Evolutionary conservation across 108 stramenopile species (phyloP).

Genomic region (Cyclotella atomus): DNA sequence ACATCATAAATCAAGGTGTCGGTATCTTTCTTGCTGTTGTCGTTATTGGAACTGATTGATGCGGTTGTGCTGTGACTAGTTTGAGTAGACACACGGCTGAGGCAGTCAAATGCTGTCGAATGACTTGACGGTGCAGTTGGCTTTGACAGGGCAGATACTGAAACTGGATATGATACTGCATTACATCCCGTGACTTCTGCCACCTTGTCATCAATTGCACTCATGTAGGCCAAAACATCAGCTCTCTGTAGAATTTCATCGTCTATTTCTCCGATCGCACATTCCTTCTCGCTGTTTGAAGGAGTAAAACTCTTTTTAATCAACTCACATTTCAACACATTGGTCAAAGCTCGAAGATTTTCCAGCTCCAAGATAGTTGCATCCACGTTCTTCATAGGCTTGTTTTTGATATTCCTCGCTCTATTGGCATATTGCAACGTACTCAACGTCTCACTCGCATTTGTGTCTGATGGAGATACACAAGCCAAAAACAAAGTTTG

Average conservation of each 20-base stretch:
- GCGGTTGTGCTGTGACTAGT: too few relatives aligned
- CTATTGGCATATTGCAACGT: slow-evolving; percentile 97
- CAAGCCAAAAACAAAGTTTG: slow-evolving; percentile 93
- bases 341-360: slow-evolving; percentile 61
- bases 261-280: slow-evolving; percentile 5
- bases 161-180: slow-evolving; percentile 3
- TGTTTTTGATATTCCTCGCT: slow-evolving; percentile 94
- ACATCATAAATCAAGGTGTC: slow-evolving; percentile 57
- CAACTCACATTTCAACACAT: slow-evolving; percentile 66
- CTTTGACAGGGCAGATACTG: neutral
- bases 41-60: neutral
- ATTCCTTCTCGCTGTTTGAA: slow-evolving; percentile 21
- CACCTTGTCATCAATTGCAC: slow-evolving; percentile 49
- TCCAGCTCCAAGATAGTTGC: slow-evolving; percentile 80
- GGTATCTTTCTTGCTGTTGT: slow-evolving; percentile 20
- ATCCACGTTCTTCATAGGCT: slow-evolving; percentile 85
- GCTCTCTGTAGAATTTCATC: slow-evolving; percentile 55
- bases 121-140: neutral
- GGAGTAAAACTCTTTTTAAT: too few relatives aligned
- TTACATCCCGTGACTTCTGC: slow-evolving; percentile 18
- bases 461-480: slow-evolving; percentile 92
- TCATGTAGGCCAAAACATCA: slow-evolving; percentile 67
- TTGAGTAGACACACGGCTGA: too few relatives aligned
- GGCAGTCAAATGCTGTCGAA: too few relatives aligned
- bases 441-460: slow-evolving; percentile 91